Evolutionary conservation across 306 rosid species (phyloP).

Genomic region (Trifolium fragiferum): DNA sequence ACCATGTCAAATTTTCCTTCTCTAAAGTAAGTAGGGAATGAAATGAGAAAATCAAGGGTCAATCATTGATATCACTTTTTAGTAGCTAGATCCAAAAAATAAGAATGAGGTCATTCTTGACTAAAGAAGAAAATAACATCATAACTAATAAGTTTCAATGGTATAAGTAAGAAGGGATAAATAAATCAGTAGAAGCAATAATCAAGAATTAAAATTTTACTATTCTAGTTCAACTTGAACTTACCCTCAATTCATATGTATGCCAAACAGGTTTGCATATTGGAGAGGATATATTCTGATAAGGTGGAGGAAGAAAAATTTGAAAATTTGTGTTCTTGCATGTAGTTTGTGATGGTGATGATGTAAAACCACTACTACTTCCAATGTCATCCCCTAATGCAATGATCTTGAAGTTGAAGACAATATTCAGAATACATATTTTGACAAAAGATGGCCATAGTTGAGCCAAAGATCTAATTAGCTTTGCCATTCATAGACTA

Average conservation of each 20-base stretch:
- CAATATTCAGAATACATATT: constrained; percentile 49
- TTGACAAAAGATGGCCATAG: constrained; percentile 39
- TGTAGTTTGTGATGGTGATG: constrained; percentile 46
- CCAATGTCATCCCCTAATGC: constrained; percentile 47
- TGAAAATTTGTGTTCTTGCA: constrained; percentile 65
- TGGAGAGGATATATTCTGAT: constrained; percentile 64
- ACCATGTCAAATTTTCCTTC: not conserved
- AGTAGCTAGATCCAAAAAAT: not conserved
- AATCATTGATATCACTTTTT: too few species aligned
- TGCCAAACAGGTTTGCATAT: constrained; percentile 88
- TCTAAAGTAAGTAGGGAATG: too few species aligned
- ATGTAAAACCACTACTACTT: constrained; percentile 34
- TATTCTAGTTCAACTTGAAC: constrained; percentile 37
- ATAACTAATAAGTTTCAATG: not conserved
- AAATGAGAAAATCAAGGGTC: too few species aligned
- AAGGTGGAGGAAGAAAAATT: constrained; percentile 87
- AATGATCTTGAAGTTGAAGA: constrained; percentile 43
- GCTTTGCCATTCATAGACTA: constrained; percentile 61
- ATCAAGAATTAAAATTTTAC: not conserved
- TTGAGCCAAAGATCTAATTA: constrained; percentile 41
- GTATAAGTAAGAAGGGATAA: not conserved
- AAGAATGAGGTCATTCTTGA: not conserved
- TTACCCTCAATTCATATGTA: constrained; percentile 82
- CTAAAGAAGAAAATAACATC: constrained; percentile 9
- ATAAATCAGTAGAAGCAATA: constrained; percentile 15